Percentiles rank a stretch among this genome's conserved stretches.
Conservation (phyloP, 192 early-diverging fungal species). For the Coemansia sp. region DNA sequence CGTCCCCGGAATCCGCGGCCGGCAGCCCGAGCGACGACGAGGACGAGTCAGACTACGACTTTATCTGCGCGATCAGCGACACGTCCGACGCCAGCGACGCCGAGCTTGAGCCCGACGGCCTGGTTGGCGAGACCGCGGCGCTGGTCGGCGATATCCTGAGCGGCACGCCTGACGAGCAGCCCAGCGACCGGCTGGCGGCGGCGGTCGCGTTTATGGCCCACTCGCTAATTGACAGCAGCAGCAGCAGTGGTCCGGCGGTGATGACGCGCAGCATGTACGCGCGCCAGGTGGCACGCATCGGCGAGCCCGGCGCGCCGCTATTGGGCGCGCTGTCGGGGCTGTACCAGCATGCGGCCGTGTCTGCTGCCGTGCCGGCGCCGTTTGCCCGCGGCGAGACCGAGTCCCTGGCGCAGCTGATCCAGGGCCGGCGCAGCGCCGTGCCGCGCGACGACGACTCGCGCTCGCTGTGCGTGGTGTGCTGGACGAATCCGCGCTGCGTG, state of each 20-base stretch:
- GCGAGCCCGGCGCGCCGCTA: neutral
- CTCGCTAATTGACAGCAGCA: constrained; percentile 13
- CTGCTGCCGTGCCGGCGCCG: constrained; percentile 16
- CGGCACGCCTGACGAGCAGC: constrained; percentile 10
- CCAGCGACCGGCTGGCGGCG: constrained; percentile 25
- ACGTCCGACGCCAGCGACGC: constrained; percentile 14
- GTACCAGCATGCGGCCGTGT: neutral
- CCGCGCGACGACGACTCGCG: constrained; percentile 11
- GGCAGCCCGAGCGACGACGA: neutral
- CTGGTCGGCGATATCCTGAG: constrained; percentile 33
- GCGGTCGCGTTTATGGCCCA: constrained; percentile 35
- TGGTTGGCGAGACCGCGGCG: constrained; percentile 14
- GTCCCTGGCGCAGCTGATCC: constrained; percentile 41
- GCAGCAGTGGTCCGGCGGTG: constrained; percentile 1
- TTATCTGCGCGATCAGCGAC: constrained; percentile 12
- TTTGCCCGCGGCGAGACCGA: constrained; percentile 20
- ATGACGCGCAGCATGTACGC: constrained; percentile 40
- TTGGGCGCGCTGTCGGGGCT: neutral
- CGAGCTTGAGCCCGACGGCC: constrained; percentile 17
- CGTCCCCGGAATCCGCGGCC: neutral
- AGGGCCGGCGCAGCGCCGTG: constrained; percentile 11
- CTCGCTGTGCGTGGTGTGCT: constrained; percentile 41
- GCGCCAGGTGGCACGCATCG: constrained; percentile 6
- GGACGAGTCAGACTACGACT: constrained; percentile 27
- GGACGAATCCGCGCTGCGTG: constrained; percentile 33